Conservation (phyloP, 73 alveolate species). For the Tetrahymena malaccensis region DNA sequence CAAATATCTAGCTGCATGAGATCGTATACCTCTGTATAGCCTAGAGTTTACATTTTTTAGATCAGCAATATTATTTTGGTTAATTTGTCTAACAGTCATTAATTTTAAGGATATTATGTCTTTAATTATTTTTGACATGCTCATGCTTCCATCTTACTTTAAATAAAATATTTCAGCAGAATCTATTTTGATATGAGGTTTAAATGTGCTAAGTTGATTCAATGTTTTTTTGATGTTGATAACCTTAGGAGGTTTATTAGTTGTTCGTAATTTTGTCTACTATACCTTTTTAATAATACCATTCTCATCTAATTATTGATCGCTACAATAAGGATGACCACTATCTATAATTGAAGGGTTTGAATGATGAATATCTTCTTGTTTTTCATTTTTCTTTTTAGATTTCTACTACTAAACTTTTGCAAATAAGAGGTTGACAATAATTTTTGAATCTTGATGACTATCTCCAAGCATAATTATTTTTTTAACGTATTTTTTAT, state of each 20-base stretch:
- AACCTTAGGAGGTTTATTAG: not conserved
- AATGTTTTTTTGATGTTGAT: not conserved
- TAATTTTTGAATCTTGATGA: not conserved
- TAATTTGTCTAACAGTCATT: not conserved
- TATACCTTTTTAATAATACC: not conserved
- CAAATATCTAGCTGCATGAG: not conserved
- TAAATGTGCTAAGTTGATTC: not conserved
- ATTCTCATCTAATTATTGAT: not conserved
- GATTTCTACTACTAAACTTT: not conserved
- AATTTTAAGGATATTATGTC: not conserved
- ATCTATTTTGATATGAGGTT: not conserved
- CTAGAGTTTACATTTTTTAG: not conserved
- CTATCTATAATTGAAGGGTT: not conserved
- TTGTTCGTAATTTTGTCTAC: not conserved
- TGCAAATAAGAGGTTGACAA: not conserved
- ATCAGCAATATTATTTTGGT: not conserved
- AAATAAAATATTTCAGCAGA: not conserved
- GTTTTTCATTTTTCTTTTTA: not conserved
- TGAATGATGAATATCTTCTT: not conserved
- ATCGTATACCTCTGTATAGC: not conserved
- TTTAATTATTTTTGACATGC: not conserved
- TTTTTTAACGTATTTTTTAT: not conserved
- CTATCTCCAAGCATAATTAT: not conserved
- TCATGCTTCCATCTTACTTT: not conserved
- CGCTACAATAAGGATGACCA: not conserved